Evolutionary conservation across 371 early-diverging fungal genomes (phyloP).

Genomic region (Entomophthora muscae): DNA sequence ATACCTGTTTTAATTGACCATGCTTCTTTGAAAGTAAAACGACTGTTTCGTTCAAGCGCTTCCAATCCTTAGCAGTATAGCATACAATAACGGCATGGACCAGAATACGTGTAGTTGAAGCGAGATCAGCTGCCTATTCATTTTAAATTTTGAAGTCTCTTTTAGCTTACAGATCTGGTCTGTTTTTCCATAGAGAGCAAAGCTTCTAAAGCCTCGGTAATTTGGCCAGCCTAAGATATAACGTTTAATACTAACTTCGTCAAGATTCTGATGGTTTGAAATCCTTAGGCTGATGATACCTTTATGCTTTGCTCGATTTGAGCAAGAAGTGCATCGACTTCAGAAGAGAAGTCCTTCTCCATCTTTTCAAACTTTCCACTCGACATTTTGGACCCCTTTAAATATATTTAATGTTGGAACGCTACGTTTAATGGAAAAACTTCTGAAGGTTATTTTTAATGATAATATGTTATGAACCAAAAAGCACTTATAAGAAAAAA

Average conservation of each 20-base stretch:
- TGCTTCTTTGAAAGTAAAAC: constrained; percentile 84
- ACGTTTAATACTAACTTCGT: neutral
- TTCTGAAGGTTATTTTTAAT: neutral
- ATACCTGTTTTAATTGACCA: constrained; percentile 81
- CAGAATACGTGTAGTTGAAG: constrained; percentile 75
- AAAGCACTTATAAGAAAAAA: no score
- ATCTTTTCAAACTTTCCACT: constrained; percentile 50
- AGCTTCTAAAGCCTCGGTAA: constrained; percentile 66
- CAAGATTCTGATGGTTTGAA: neutral
- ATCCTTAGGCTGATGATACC: constrained; percentile 16
- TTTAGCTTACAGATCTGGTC: constrained; percentile 52
- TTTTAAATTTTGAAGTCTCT: neutral
- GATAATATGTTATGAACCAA: neutral
- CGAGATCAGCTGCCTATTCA: constrained; percentile 56
- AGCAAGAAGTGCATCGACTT: constrained; percentile 48
- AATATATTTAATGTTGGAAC: neutral
- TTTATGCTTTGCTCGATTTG: constrained; percentile 42
- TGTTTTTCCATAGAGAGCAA: constrained; percentile 70
- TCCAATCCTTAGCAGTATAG: constrained; percentile 60
- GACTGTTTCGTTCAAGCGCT: constrained; percentile 74
- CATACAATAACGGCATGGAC: constrained; percentile 60
- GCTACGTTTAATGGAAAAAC: neutral
- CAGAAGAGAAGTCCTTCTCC: constrained; percentile 67
- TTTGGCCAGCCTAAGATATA: constrained; percentile 32
- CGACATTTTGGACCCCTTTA: neutral